These are phyloP conservation scores for Neostapfia colusana DNA, from an alignment of 176 grass and related monocot species.

Conservation along the genomic window DNA sequence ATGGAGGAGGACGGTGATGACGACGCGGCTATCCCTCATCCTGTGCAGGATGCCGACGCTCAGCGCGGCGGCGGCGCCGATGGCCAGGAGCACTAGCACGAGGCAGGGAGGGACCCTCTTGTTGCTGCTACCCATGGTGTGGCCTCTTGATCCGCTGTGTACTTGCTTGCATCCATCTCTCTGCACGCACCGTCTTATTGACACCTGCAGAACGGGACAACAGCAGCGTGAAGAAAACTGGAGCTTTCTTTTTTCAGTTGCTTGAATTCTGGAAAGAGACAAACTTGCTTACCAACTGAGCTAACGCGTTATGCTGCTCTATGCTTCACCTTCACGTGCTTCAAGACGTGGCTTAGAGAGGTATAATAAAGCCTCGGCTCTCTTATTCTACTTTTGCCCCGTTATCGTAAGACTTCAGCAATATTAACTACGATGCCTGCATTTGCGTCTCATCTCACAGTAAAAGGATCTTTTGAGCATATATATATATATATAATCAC, in stretches of 20 bases:
- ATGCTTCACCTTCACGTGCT: constrained; percentile 33
- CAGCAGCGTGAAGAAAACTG: constrained; percentile 45
- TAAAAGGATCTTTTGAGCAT: constrained; percentile 1
- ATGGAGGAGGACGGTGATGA: constrained; percentile 61
- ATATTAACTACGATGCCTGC: constrained; percentile 37
- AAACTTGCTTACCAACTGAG: constrained; percentile 41
- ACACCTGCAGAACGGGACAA: constrained; percentile 15
- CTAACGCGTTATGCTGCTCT: neutral
- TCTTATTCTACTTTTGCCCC: constrained; percentile 32
- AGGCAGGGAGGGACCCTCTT: constrained; percentile 52
- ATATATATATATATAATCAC: too few species aligned
- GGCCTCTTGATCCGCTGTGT: constrained; percentile 44
- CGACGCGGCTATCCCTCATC: constrained; percentile 84
- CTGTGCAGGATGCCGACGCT: constrained; percentile 75
- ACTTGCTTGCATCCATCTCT: constrained; percentile 45
- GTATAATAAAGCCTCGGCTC: neutral
- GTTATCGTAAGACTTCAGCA: constrained; percentile 19
- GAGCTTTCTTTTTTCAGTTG: constrained; percentile 39
- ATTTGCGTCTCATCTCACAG: constrained; percentile 21
- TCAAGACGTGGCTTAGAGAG: constrained; percentile 22
- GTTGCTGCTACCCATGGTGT: constrained; percentile 41
- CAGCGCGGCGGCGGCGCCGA: constrained; percentile 59
- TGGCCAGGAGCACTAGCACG: constrained; percentile 66
- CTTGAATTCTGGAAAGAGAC: constrained; percentile 55
- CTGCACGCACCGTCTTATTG: constrained; percentile 32